A percentile compares a stretch with the other conserved stretches of the same genome.
phyloP scores from a whole-genome alignment of 2,329 filamentous ascomycete species.

The Claviceps paspali region DNA sequence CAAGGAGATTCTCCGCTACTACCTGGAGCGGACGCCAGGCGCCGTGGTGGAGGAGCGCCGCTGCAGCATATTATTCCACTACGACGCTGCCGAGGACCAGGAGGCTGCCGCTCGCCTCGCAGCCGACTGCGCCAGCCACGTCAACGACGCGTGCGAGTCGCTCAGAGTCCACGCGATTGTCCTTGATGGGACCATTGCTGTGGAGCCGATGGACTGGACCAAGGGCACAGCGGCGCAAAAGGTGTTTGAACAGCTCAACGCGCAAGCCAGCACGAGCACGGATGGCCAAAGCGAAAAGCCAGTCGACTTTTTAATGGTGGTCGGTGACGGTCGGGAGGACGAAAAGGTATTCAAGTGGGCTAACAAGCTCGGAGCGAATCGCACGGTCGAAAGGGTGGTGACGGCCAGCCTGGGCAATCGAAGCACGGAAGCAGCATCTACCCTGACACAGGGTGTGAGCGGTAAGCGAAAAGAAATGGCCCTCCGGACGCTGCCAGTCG shows the following conservation, averaged over 20 bases:
- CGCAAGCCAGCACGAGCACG: constrained; percentile 16
- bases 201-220: constrained; percentile 75
- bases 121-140: constrained; percentile 80
- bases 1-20: constrained; percentile 71
- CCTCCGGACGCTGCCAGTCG: too few relatives aligned
- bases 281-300: constrained; percentile 19
- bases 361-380: constrained; percentile 51
- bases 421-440: constrained; percentile 76
- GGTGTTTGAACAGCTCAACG: constrained; percentile 48
- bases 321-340: constrained; percentile 84
- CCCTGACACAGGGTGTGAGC: constrained; percentile 80
- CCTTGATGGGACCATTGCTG: constrained; percentile 63
- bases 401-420: constrained; percentile 77
- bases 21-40: constrained; percentile 75
- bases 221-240: constrained; percentile 70
- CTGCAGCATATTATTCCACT: constrained; percentile 83
- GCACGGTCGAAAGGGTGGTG: constrained; percentile 51
- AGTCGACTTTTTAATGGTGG: constrained; percentile 76
- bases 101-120: constrained; percentile 64
- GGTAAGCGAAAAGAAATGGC: constrained; percentile 50
- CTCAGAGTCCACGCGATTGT: constrained; percentile 75
- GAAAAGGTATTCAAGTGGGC: constrained; percentile 93
- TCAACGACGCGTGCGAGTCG: constrained; percentile 81
- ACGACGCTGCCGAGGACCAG: constrained; percentile 65
- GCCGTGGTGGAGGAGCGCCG: constrained; percentile 83